Conservation (phyloP, 129 eudicot species). For the Pseudognaphalium luteoalbum region DNA sequence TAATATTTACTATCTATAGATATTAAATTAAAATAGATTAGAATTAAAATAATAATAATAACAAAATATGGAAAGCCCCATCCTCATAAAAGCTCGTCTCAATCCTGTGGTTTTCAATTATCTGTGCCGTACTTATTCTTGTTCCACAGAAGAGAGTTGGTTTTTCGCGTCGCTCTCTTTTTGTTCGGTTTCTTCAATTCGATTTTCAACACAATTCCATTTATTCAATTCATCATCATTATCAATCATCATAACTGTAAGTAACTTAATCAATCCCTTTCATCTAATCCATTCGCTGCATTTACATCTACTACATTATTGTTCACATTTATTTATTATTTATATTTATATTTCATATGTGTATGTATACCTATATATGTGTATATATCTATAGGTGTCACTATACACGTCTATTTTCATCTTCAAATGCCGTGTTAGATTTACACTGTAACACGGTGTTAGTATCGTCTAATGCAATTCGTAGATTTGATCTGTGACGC, state of each 20-base stretch:
- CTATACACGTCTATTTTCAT: neutral
- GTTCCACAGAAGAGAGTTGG: slow-evolving; percentile 12
- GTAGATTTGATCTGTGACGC: slow-evolving; percentile 24
- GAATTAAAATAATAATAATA: slow-evolving; percentile 4
- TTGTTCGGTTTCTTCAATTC: neutral
- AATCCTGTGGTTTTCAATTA: slow-evolving; percentile 65
- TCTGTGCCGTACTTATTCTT: slow-evolving; percentile 47
- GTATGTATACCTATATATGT: slow-evolving; percentile 1
- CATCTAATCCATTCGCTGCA: neutral
- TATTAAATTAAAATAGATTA: too few species aligned
- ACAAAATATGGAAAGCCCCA: slow-evolving; percentile 43
- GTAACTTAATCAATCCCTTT: slow-evolving; percentile 21
- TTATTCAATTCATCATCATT: slow-evolving; percentile 11
- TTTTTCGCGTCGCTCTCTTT: slow-evolving; percentile 35
- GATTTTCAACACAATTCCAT: slow-evolving; percentile 21
- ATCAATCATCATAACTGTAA: slow-evolving; percentile 34
- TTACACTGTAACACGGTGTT: slow-evolving; percentile 14
- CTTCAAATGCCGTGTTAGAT: neutral
- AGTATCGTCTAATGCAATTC: slow-evolving; percentile 13
- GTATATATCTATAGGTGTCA: slow-evolving; percentile 7
- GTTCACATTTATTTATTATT: too few species aligned
- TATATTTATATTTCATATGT: too few species aligned
- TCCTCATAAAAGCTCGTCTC: slow-evolving; percentile 57
- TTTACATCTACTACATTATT: neutral
- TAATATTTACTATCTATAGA: too few species aligned